Evolutionary conservation across 169 alveolate species (phyloP).

Genomic region (Cyclospora cayetanensis): DNA sequence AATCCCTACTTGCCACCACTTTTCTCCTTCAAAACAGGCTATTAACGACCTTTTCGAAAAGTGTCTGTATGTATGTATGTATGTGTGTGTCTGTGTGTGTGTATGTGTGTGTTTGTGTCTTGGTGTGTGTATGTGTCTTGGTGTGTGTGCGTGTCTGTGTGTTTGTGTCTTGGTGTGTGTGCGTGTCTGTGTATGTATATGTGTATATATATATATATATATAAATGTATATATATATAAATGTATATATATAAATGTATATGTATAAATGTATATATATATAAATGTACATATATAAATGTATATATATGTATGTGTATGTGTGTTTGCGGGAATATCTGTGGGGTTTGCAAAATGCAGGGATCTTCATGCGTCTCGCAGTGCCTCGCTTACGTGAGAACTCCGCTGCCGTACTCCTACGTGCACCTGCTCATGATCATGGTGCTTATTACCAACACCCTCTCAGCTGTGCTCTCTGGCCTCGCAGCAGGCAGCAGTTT

Average conservation of each 20-base stretch:
- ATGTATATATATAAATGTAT: too few species aligned
- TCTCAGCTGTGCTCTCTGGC: slow-evolving; percentile 22
- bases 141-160: too few species aligned
- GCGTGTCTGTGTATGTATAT: background rate
- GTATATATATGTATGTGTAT: background rate
- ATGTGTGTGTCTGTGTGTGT: background rate
- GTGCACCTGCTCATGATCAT: slow-evolving; percentile 44
- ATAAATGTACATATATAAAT: background rate
- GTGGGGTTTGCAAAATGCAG: slow-evolving; percentile 42
- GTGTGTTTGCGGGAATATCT: background rate
- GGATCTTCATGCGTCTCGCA: slow-evolving; percentile 60
- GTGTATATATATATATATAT: too few species aligned
- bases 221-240: too few species aligned
- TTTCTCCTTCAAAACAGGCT: too few species aligned
- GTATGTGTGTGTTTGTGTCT: background rate
- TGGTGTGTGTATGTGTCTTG: background rate
- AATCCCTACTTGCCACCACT: too few species aligned
- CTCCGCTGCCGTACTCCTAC: slow-evolving; percentile 65
- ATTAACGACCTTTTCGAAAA: too few species aligned
- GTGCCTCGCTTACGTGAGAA: slow-evolving; percentile 68
- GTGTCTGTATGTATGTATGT: too few species aligned
- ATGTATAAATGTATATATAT: too few species aligned
- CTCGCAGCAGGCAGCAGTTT: slow-evolving; percentile 18
- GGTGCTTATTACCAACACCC: background rate
- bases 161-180: background rate